Base-by-base conservation (phyloP, 2,329 filamentous ascomycete species). In the Beauveria brongniartii region DNA sequence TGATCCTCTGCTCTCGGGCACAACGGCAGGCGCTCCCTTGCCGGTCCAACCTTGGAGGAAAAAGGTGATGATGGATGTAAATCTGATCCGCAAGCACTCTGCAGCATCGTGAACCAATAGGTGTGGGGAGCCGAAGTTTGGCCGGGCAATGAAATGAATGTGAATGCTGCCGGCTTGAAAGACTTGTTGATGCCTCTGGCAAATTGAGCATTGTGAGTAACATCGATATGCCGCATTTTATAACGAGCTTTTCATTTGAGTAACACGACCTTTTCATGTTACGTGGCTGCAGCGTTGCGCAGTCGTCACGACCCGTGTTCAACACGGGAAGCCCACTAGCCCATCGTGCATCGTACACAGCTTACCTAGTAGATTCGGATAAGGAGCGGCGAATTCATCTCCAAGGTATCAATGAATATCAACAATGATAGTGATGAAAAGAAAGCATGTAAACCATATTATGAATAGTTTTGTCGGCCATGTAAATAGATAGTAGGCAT, bases 111-210 rank as follows among this genome's bases (percentile, higher is more conserved):
- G 22, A 37, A 56, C 46, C 28, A 16, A 7, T 20, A 9, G 3
- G 34, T 51, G 59, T 57, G 59, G 46, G 47, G 59, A 56, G 20
- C 59, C 59, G 59, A 61, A 61, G 59, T 61, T 61, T 61, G 59
- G 46, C 59, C 59, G 59, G 59, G 14, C 5, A 12, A 48, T 34
- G n/a, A 51, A 51, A n/a, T 34, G 26, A 9, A 51, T 9, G 26
- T 22, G 1, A 22, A 37, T 37, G 34, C 6, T 16, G 34, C 34
- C 34, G 34, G 14, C 34, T 37, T 14, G 34, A 1, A 37, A 5
- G 12, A 16, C 12, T 37, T 16, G 34, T 37, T 37, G 12, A 16
- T 37, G 34, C 34, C 43, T 10, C 16, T 44, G 9, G 44, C 44
- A 46, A 16, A 8, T 6, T 24, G 14, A 47, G 16, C 5, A 47